phyloP scores from a whole-genome alignment of 2,329 filamentous ascomycete species.

The Sarocladium kiliense region DNA sequence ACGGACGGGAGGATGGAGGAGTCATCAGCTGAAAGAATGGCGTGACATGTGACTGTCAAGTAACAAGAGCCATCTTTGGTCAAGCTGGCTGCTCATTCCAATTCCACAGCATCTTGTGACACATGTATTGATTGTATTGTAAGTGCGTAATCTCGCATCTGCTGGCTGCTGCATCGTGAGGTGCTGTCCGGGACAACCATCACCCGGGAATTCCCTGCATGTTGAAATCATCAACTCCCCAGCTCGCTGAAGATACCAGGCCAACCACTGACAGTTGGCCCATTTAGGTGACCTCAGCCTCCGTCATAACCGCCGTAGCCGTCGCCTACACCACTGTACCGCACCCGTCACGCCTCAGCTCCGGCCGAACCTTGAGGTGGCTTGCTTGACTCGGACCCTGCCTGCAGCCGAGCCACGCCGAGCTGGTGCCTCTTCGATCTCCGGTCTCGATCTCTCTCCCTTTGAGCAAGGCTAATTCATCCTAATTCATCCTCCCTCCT shows the following conservation, averaged over 20 bases:
- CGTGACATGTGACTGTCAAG: not conserved
- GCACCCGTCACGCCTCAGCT: not conserved
- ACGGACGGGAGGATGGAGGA: not conserved
- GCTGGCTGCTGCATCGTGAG: too few species aligned
- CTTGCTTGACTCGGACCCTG: constrained; percentile 4
- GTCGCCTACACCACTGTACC: not conserved
- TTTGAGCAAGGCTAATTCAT: not conserved
- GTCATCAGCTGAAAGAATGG: not conserved
- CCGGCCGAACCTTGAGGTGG: not conserved
- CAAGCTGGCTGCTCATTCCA: too few species aligned
- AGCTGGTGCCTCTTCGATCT: not conserved
- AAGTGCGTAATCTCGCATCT: too few species aligned
- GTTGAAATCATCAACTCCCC: not conserved
- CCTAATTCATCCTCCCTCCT: not conserved
- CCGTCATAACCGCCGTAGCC: not conserved
- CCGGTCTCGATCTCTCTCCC: not conserved
- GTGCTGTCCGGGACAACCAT: too few species aligned
- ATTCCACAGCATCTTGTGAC: too few species aligned
- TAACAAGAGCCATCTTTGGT: not conserved
- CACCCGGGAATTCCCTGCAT: constrained; percentile 1
- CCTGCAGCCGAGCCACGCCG: constrained; percentile 2
- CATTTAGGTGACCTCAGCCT: not conserved
- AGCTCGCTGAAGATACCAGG: not conserved
- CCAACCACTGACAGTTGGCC: not conserved
- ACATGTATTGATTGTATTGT: too few species aligned